These are phyloP conservation scores for Lachnellula cervina DNA, from an alignment of 2,329 filamentous ascomycete genomes.

Conservation along the genomic window DNA sequence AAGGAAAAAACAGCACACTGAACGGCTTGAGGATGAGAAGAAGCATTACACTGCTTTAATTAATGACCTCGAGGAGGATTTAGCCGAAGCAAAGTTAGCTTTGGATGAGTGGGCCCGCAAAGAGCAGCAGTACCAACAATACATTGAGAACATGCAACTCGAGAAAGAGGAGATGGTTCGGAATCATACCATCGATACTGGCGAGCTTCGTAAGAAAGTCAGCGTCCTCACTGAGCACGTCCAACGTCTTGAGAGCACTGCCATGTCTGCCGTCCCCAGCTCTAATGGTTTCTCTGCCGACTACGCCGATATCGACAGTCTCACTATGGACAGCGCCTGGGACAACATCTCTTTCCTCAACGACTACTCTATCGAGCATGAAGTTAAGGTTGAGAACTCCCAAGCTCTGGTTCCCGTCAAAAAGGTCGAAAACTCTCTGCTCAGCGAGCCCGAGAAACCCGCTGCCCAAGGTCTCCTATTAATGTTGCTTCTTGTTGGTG, in stretches of 20 bases:
- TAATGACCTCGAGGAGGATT: slow-evolving; percentile 71
- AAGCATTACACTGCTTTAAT: slow-evolving; percentile 80
- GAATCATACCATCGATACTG: slow-evolving; percentile 82
- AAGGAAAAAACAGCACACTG: slow-evolving; percentile 96
- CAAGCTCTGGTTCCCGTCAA: slow-evolving; percentile 43
- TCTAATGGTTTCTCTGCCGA: slow-evolving; percentile 62
- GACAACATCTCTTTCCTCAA: slow-evolving; percentile 75
- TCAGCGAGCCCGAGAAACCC: slow-evolving; percentile 53
- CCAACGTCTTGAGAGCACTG: slow-evolving; percentile 63
- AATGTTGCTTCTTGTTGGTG: slow-evolving; percentile 95
- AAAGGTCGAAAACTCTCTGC: slow-evolving; percentile 45
- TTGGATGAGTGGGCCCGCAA: slow-evolving; percentile 67
- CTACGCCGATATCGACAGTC: slow-evolving; percentile 77
- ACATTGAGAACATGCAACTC: slow-evolving; percentile 69
- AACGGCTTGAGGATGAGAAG: slow-evolving; percentile 94
- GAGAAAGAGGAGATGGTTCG: slow-evolving; percentile 92
- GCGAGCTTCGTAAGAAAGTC: slow-evolving; percentile 89
- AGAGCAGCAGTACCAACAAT: slow-evolving; percentile 68
- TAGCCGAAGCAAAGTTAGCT: slow-evolving; percentile 62
- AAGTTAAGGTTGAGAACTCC: slow-evolving; percentile 54
- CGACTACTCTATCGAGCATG: slow-evolving; percentile 60
- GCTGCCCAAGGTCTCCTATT: slow-evolving; percentile 78
- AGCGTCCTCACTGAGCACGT: slow-evolving; percentile 71
- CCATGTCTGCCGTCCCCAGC: slow-evolving; percentile 46
- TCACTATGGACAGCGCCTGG: slow-evolving; percentile 79